phyloP scores from a whole-genome alignment of 169 alveolate species.

The Cyclospora cayetanensis region DNA sequence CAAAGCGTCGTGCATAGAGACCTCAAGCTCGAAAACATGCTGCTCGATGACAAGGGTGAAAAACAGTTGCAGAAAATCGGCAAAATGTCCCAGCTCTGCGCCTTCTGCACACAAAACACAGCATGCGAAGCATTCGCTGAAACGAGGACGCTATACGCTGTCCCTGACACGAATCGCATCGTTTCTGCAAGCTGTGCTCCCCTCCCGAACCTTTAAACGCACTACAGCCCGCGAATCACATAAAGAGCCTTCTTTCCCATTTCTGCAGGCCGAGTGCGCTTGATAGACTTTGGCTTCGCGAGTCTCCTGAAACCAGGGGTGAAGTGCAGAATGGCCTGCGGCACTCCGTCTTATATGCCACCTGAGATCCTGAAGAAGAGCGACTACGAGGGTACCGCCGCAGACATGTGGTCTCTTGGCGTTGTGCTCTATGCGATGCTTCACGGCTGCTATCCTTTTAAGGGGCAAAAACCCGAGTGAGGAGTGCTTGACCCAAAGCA shows the following conservation, averaged over 20 bases:
- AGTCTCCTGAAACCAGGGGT: conserved; percentile 20
- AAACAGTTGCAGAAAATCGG: no score
- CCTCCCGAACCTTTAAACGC: no score
- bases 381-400: conserved; percentile 78
- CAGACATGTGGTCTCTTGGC: conserved; percentile 82
- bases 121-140: no score
- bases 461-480: conserved; percentile 72
- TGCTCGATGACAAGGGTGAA: conserved; percentile 80
- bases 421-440: conserved; percentile 79
- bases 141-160: no score
- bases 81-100: no score
- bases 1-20: conserved; percentile 87
- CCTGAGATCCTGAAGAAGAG: conserved; percentile 82
- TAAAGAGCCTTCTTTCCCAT: not conserved
- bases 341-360: conserved; percentile 84
- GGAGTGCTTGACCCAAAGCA: not conserved
- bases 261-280: conserved; percentile 48
- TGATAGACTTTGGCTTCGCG: conserved; percentile 75
- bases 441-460: conserved; percentile 79
- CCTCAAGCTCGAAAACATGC: conserved; percentile 85
- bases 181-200: no score
- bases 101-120: no score
- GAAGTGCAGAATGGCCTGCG: conserved; percentile 79
- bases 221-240: no score
- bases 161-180: no score